Evolutionary conservation across 2,329 filamentous ascomycete genomes (phyloP).

Genomic region (Zarea fungicola): DNA sequence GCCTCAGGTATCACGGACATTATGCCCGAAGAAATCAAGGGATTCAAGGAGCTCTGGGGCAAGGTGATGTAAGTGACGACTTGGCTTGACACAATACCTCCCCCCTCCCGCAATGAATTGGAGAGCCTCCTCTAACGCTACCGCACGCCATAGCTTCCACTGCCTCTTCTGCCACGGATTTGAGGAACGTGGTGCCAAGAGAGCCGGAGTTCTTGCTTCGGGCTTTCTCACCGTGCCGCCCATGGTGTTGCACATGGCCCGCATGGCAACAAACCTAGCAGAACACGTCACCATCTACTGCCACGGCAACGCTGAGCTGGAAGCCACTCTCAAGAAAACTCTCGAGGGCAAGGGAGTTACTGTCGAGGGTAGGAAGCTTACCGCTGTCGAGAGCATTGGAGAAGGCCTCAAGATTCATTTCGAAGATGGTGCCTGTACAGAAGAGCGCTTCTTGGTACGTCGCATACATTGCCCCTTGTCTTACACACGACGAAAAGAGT

Average conservation of each 20-base stretch:
- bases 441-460: neutral
- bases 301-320: neutral
- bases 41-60: slow-evolving; percentile 46
- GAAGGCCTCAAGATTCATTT: neutral
- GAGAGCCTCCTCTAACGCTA: neutral
- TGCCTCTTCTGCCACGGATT: slow-evolving; percentile 52
- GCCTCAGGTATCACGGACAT: slow-evolving; percentile 46
- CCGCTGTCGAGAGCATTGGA: neutral
- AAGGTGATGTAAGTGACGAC: slow-evolving; percentile 32
- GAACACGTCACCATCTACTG: neutral
- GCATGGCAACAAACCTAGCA: neutral
- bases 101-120: neutral
- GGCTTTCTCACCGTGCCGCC: neutral
- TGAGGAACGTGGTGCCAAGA: slow-evolving; percentile 25
- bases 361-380: neutral
- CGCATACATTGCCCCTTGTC: neutral
- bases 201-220: neutral
- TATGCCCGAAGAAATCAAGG: slow-evolving; percentile 36
- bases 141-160: slow-evolving; percentile 34
- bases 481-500: neutral
- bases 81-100: neutral
- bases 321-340: neutral
- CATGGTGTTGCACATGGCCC: neutral
- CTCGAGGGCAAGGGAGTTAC: neutral
- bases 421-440: neutral